phyloP scores from a whole-genome alignment of 192 early-diverging fungal genomes.

The Lobosporangium transversale region DNA sequence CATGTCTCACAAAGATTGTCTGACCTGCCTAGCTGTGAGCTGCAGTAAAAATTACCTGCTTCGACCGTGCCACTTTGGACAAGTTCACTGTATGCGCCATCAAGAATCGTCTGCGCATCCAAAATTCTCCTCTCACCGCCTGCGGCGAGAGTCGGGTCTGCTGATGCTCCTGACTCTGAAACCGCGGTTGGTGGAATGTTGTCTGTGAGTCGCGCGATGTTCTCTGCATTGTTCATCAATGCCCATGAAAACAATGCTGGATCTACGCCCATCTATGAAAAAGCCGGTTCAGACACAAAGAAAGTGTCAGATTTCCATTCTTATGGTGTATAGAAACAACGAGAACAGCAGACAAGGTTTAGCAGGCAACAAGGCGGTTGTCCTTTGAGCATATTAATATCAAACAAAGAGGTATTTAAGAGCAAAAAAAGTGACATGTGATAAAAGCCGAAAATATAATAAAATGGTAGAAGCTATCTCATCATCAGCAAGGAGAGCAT shows the following conservation, averaged over 20 bases:
- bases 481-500: not conserved
- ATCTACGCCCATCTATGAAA: conserved; percentile 50
- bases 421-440: not conserved
- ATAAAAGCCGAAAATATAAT: not conserved
- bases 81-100: conserved; percentile 59
- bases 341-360: no score
- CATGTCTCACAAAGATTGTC: not conserved
- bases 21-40: not conserved
- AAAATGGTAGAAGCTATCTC: no score
- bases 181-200: conserved; percentile 33
- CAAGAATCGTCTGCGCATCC: conserved; percentile 64
- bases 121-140: conserved; percentile 15
- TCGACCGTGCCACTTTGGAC: conserved; percentile 60
- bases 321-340: no score
- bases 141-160: not conserved
- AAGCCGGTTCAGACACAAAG: no score
- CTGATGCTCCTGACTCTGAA: not conserved
- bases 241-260: conserved; percentile 67
- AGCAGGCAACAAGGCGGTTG: no score
- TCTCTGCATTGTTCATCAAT: conserved; percentile 68
- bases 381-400: no score
- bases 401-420: no score
- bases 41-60: conserved; percentile 56
- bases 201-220: conserved; percentile 49
- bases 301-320: no score